A percentile compares a stretch with the other conserved stretches of the same genome.
Conservation (phyloP, 2,329 filamentous ascomycete genomes). For the Neofusicoccum ribis region DNA sequence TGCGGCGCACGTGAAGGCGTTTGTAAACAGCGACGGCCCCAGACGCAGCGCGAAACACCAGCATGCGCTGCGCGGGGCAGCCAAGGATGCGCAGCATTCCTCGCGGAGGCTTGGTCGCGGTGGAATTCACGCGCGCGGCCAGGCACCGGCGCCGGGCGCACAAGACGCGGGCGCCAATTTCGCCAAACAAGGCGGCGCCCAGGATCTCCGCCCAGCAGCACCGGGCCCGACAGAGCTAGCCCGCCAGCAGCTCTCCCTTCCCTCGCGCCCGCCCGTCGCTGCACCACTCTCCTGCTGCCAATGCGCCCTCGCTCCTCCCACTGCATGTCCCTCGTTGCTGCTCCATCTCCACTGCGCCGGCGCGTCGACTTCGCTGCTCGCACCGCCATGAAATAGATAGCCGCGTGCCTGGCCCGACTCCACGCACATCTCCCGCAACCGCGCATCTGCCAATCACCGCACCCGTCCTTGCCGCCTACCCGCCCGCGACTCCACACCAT, state of each 20-base stretch:
- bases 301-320: not conserved
- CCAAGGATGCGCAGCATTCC: not conserved
- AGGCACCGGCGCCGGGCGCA: not conserved
- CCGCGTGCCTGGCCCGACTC: not conserved
- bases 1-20: not conserved
- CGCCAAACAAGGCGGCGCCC: conserved; percentile 2
- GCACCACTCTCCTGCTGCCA: not conserved
- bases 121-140: not conserved
- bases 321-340: not conserved
- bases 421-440: conserved; percentile 4
- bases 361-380: not conserved
- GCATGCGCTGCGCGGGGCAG: not conserved
- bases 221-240: not conserved
- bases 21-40: not conserved
- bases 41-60: not conserved
- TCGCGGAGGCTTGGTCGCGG: not conserved
- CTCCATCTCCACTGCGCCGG: not conserved
- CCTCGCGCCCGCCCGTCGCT: not conserved
- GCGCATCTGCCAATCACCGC: not conserved
- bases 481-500: conserved; percentile 5
- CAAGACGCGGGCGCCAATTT: conserved; percentile 9
- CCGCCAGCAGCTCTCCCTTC: not conserved
- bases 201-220: not conserved
- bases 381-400: conserved; percentile 16
- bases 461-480: not conserved